Evolutionary conservation across 1,139 yeast genomes (phyloP).

Genomic region (Yamadazyma friedrichii): DNA sequence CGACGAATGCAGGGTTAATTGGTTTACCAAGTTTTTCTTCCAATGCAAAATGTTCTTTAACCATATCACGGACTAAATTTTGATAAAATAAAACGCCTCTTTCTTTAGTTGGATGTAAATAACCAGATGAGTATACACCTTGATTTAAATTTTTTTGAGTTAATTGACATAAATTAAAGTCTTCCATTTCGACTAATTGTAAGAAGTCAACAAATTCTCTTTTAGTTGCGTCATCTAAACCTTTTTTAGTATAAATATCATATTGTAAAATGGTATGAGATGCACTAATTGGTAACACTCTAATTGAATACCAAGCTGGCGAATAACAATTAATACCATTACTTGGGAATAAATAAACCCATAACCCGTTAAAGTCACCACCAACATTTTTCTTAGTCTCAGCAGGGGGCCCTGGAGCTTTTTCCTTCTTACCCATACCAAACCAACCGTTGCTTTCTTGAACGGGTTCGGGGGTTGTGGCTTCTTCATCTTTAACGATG

Average conservation of each 20-base stretch:
- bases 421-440: constrained; percentile 34
- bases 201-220: constrained; percentile 62
- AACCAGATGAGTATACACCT: constrained; percentile 57
- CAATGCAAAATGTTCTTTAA: constrained; percentile 47
- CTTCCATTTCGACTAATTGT: constrained; percentile 60
- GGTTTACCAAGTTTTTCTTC: constrained; percentile 46
- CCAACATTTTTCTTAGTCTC: constrained; percentile 38
- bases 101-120: constrained; percentile 58
- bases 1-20: constrained; percentile 53
- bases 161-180: constrained; percentile 54
- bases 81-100: constrained; percentile 59
- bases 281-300: constrained; percentile 55
- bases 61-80: constrained; percentile 56
- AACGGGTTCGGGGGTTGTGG: constrained; percentile 2
- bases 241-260: constrained; percentile 62
- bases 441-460: constrained; percentile 44
- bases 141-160: constrained; percentile 62
- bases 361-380: constrained; percentile 58
- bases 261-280: constrained; percentile 56
- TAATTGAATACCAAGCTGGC: constrained; percentile 64
- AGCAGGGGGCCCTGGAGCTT: constrained; percentile 13
- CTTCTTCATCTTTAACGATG: constrained; percentile 19
- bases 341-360: constrained; percentile 60
- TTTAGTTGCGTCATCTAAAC: constrained; percentile 47
- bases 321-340: constrained; percentile 64